These are phyloP conservation scores for Ammopiptanthus mongolicus DNA, from an alignment of 306 rosid genomes.

Conservation along the genomic window DNA sequence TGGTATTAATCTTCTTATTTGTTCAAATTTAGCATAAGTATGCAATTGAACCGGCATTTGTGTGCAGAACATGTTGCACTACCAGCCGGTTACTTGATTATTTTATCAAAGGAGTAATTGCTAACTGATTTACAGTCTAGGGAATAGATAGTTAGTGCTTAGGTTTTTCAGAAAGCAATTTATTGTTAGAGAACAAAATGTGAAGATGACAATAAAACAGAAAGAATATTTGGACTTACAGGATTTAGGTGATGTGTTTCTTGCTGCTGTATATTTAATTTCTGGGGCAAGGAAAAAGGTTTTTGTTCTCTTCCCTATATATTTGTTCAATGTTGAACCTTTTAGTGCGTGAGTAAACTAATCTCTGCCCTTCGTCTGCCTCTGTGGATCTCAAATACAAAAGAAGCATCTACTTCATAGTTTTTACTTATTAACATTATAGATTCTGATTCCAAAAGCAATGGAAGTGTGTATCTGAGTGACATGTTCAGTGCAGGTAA, in stretches of 20 bases:
- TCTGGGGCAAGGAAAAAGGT: not conserved
- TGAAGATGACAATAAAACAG: not conserved
- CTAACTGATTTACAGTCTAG: not conserved
- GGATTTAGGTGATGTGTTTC: not conserved
- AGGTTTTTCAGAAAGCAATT: not conserved
- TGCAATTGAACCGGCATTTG: slow-evolving; percentile 9
- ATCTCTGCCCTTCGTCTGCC: not conserved
- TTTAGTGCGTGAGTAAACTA: not conserved
- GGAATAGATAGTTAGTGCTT: not conserved
- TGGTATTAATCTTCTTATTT: slow-evolving; percentile 42
- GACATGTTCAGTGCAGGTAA: slow-evolving; percentile 54
- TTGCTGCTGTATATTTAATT: not conserved
- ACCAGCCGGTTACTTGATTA: not conserved
- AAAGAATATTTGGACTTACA: not conserved
- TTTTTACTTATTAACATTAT: not conserved
- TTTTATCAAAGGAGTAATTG: not conserved
- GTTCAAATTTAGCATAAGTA: not conserved
- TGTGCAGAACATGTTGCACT: slow-evolving; percentile 4
- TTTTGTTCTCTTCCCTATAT: not conserved
- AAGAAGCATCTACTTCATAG: not conserved
- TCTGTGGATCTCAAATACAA: not conserved
- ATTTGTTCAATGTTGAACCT: not conserved
- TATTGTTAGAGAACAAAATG: too few relatives aligned
- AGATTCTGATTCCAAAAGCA: not conserved
- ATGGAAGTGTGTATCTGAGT: slow-evolving; percentile 13